Conservation (phyloP, 495 filamentous ascomycete genomes). For the Aspergillus conjunctus region DNA sequence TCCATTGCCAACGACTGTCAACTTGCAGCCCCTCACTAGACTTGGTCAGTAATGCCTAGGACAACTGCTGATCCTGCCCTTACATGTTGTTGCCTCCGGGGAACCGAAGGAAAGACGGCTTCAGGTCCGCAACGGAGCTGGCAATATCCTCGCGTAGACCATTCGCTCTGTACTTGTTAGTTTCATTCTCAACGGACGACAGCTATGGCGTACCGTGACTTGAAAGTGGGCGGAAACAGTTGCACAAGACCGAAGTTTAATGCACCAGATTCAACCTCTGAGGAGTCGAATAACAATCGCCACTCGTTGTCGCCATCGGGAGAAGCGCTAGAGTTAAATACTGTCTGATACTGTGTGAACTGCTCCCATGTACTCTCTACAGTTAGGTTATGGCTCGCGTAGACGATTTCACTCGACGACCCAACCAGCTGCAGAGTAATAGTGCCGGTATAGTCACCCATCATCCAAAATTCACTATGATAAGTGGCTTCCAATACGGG, state of each 20-base stretch:
- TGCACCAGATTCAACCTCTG: conserved; percentile 42
- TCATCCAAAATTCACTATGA: conserved; percentile 59
- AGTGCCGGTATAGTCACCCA: conserved; percentile 38
- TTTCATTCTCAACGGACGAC: neutral
- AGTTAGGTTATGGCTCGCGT: conserved; percentile 38
- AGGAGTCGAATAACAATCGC: conserved; percentile 58
- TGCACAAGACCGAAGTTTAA: conserved; percentile 67
- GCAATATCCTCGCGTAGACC: conserved; percentile 63
- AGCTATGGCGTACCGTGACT: conserved; percentile 20
- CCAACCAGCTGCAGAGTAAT: conserved; percentile 39
- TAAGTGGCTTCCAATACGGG: conserved; percentile 54
- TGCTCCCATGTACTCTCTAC: conserved; percentile 29
- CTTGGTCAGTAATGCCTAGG: neutral
- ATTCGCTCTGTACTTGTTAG: conserved; percentile 47
- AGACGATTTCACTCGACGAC: conserved; percentile 34
- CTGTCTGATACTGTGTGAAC: conserved; percentile 39
- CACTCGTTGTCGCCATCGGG: conserved; percentile 67
- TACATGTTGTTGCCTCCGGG: conserved; percentile 68
- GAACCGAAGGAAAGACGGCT: conserved; percentile 61
- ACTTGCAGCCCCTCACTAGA: conserved; percentile 35
- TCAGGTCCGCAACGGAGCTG: conserved; percentile 53
- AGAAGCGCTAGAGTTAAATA: conserved; percentile 47
- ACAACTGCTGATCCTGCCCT: neutral
- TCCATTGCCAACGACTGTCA: conserved; percentile 64
- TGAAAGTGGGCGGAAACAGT: conserved; percentile 66